phyloP scores from a whole-genome alignment of 116 monocot genomes.

The Thalassia testudinum region DNA sequence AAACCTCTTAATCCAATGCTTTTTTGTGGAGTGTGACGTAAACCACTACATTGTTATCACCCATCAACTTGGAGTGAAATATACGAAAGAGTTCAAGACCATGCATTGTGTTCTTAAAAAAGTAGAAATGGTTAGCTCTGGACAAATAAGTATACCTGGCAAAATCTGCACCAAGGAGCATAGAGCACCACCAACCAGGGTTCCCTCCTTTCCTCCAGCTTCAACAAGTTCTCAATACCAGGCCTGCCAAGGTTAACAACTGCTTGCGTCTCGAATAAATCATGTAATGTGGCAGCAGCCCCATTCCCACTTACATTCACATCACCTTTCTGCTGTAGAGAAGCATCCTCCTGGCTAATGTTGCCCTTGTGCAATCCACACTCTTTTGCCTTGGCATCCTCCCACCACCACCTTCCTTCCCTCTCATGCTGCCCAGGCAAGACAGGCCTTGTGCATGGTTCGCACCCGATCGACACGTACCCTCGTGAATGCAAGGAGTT shows the following conservation, averaged over 20 bases:
- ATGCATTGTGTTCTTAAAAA: too few relatives aligned
- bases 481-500: conserved; percentile 85
- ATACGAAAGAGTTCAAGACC: too few relatives aligned
- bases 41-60: too few relatives aligned
- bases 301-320: conserved; percentile 9
- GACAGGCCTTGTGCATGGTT: conserved; percentile 90
- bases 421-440: conserved; percentile 95
- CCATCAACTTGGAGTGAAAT: too few relatives aligned
- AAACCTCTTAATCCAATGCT: too few relatives aligned
- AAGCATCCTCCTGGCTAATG: conserved; percentile 21
- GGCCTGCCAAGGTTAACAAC: conserved; percentile 55
- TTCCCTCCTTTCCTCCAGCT: conserved; percentile 41
- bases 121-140: too few relatives aligned
- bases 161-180: conserved; percentile 91
- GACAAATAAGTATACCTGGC: conserved; percentile 34
- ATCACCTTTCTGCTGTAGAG: not conserved
- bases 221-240: conserved; percentile 74
- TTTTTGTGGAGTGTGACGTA: too few relatives aligned
- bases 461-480: conserved; percentile 88
- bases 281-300: not conserved
- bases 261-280: conserved; percentile 41
- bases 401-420: conserved; percentile 99
- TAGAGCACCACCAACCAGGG: conserved; percentile 92
- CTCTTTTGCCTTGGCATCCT: conserved; percentile 95
- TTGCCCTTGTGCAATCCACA: conserved; percentile 97